These are phyloP conservation scores for Phaeoacremonium minimum DNA, from an alignment of 2,329 filamentous ascomycete species.

Conservation along the genomic window DNA sequence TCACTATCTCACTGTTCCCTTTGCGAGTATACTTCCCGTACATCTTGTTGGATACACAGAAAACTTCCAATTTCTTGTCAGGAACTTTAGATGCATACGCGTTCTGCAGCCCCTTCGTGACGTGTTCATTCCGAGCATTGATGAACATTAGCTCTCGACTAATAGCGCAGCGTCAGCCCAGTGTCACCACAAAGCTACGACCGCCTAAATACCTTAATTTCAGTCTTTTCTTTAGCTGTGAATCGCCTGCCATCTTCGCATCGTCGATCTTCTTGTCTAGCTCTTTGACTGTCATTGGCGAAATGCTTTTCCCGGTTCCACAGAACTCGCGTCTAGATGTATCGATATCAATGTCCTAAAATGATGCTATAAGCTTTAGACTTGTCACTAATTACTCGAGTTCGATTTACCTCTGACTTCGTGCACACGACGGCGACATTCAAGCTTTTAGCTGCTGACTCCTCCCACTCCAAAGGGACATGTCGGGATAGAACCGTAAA, in stretches of 20 bases:
- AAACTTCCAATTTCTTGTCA: slow-evolving; percentile 20
- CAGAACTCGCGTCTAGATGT: slow-evolving; percentile 19
- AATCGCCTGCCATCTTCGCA: slow-evolving; percentile 16
- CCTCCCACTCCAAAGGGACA: slow-evolving; percentile 20
- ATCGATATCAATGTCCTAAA: slow-evolving; percentile 24
- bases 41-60: slow-evolving; percentile 27
- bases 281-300: slow-evolving; percentile 9
- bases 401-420: slow-evolving; percentile 18
- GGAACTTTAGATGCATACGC: slow-evolving; percentile 18
- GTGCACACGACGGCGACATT: slow-evolving; percentile 28
- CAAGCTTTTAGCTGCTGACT: slow-evolving; percentile 15
- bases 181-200: neutral
- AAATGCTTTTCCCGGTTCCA: slow-evolving; percentile 16
- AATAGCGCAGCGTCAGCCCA: neutral
- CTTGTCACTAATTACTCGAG: neutral
- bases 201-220: slow-evolving; percentile 15
- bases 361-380: neutral
- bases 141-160: slow-evolving; percentile 22
- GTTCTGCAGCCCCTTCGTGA: slow-evolving; percentile 18
- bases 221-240: slow-evolving; percentile 14
- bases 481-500: slow-evolving; percentile 20
- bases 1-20: slow-evolving; percentile 18
- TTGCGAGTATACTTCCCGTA: slow-evolving; percentile 25
- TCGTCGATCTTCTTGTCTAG: slow-evolving; percentile 20
- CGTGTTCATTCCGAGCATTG: slow-evolving; percentile 21